Evolutionary conservation across 1,284 basidiomycete species (phyloP), one percentile per base, ranked within the genome.

Genomic region (Neolentinus lepideus): DNA sequence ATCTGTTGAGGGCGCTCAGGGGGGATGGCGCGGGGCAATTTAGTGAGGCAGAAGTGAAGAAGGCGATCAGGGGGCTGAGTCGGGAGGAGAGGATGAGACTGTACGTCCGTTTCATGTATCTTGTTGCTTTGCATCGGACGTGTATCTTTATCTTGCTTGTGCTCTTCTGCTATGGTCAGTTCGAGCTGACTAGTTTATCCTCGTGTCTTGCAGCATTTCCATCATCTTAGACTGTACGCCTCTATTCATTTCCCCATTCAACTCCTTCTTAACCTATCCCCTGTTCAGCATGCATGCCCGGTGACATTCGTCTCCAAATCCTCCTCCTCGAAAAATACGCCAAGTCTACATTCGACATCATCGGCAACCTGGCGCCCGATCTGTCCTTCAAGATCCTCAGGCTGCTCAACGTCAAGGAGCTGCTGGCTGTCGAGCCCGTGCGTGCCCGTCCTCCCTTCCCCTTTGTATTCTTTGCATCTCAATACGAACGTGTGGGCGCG

Each of bases 291-390:
- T 82, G 83, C 67, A 74, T 88, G 60, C 89, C 89, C 0, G 88
- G 88, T 36, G 89, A 91, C 62, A 89, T 91, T 47, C 80, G 80
- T 8, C 76, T 84, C 31, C 90, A 83, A 68, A 91, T 94, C 51
- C 76, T 87, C 0, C 78, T 92, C 3, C 79, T 96, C 19, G 83
- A 94, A 67, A 89, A 89, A 67, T 93, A 94, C 62, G 79, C 83
- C 48, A 83, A 80, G 61, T 85, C 84, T 22, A 88, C 90, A 4
- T 89, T 88, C 63, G 94, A 95, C 63, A 79, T 95, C 53, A 72
- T 95, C 35, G 87, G 87, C 11, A 77, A 79, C 48, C 75, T 96
- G 16, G 79, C 88, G 0, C 84, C 86, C 0, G 75, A 83, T 16
- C 69, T 94, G 0, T 80, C 83, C 0, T 74, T 87, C 57, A 76